Conservation (phyloP, 2,329 filamentous ascomycete genomes). For the Aspergillus japonicus region DNA sequence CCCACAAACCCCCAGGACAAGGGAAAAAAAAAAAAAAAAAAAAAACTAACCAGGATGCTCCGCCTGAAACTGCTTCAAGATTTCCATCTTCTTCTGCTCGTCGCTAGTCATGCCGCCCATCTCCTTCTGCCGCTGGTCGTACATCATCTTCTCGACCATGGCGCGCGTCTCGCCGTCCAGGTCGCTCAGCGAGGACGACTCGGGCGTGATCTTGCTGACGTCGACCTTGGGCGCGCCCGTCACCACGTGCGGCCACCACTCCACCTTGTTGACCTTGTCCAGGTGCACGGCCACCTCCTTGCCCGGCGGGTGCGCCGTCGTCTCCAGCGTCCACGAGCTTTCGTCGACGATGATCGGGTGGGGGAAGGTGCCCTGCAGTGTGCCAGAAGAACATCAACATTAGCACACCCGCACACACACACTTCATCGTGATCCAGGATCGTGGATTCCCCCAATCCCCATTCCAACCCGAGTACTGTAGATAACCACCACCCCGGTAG, state of each 20-base stretch:
- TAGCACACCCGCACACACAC: too few species aligned
- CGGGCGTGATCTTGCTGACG: constrained; percentile 89
- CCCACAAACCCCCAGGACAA: too few species aligned
- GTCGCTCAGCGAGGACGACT: constrained; percentile 87
- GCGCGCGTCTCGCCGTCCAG: constrained; percentile 89
- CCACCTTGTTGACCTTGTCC: constrained; percentile 94
- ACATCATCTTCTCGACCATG: constrained; percentile 99
- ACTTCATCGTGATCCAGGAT: too few species aligned
- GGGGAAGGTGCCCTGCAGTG: constrained; percentile 72
- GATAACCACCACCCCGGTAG: too few species aligned
- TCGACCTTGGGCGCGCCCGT: constrained; percentile 87
- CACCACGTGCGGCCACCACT: constrained; percentile 96
- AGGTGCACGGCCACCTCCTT: constrained; percentile 86
- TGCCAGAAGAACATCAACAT: too few species aligned
- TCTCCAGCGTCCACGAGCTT: constrained; percentile 87
- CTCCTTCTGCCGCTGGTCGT: constrained; percentile 96
- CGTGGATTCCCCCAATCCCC: too few species aligned
- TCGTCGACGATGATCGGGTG: constrained; percentile 79
- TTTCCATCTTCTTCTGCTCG: constrained; percentile 91
- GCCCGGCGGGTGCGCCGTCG: constrained; percentile 53
- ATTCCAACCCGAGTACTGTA: too few species aligned
- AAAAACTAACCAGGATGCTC: constrained; percentile 59
- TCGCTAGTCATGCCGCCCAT: constrained; percentile 83
- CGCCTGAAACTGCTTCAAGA: constrained; percentile 87
- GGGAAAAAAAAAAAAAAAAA: not conserved